phyloP scores from a whole-genome alignment of 495 filamentous ascomycete species.

The Saxispiralis lemnorum region DNA sequence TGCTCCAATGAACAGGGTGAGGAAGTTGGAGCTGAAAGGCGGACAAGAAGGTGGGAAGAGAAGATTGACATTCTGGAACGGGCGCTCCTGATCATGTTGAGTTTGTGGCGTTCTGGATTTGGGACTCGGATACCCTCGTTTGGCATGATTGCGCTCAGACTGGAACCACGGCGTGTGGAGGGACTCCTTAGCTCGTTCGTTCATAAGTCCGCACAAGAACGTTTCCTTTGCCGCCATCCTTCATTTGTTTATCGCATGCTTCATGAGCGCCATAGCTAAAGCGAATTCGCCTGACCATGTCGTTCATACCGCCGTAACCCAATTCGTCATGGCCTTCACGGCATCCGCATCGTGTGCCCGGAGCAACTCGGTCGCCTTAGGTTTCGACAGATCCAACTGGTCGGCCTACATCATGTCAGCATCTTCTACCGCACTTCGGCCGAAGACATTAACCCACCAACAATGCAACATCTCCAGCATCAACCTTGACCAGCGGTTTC shows the following conservation, averaged over 20 bases:
- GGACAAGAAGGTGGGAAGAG: constrained; percentile 6
- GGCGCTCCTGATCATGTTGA: not conserved
- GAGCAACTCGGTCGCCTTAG: constrained; percentile 69
- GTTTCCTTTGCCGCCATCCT: not conserved
- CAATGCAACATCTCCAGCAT: constrained; percentile 45
- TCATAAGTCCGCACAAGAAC: not conserved
- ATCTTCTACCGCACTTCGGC: not conserved
- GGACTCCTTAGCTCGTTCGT: not conserved
- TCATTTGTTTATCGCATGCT: no score
- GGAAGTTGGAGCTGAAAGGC: constrained; percentile 11
- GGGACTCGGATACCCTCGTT: no score
- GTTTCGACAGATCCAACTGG: constrained; percentile 59
- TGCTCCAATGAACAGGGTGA: constrained; percentile 14
- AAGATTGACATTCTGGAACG: constrained; percentile 13
- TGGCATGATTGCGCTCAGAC: no score
- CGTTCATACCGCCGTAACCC: constrained; percentile 30
- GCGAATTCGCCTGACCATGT: not conserved
- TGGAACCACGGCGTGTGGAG: no score
- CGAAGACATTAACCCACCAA: constrained; percentile 32
- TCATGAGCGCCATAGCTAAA: not conserved
- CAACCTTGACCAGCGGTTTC: constrained; percentile 38
- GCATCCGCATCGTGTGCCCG: constrained; percentile 63
- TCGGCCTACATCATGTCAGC: constrained; percentile 37
- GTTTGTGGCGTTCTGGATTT: no score
- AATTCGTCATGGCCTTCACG: constrained; percentile 50